Evolutionary conservation across 2,329 filamentous ascomycete species (phyloP).

Genomic region (Neurospora sp.): DNA sequence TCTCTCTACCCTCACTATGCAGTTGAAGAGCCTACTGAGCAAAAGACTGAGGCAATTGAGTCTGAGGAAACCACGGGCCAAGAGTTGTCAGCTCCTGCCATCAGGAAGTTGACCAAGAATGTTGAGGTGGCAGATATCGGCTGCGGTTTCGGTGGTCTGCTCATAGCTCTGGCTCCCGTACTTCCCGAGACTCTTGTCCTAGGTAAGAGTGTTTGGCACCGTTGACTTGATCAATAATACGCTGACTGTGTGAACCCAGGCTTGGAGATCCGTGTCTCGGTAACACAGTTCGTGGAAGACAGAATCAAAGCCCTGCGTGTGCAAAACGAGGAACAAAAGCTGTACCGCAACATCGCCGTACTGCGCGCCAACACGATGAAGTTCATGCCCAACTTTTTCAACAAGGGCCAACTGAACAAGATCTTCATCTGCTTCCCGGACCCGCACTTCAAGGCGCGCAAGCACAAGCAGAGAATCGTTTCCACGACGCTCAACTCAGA

Average conservation of each 20-base stretch:
- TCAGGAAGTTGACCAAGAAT: slow-evolving; percentile 46
- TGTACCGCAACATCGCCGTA: slow-evolving; percentile 81
- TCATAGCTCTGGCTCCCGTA: slow-evolving; percentile 73
- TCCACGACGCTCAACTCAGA: slow-evolving; percentile 81
- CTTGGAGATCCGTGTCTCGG: slow-evolving; percentile 85
- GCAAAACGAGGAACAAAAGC: slow-evolving; percentile 42
- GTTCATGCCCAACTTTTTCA: slow-evolving; percentile 97
- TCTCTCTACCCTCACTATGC: slow-evolving; percentile 70
- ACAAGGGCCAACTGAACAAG: slow-evolving; percentile 67
- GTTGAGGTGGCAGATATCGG: slow-evolving; percentile 95
- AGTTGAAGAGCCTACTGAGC: slow-evolving; percentile 20
- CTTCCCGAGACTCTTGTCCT: slow-evolving; percentile 77
- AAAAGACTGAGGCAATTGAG: slow-evolving; percentile 17
- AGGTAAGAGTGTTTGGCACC: slow-evolving; percentile 39
- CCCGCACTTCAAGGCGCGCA: slow-evolving; percentile 93
- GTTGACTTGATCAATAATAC: slow-evolving; percentile 8
- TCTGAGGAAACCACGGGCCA: background rate
- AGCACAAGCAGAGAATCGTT: slow-evolving; percentile 95
- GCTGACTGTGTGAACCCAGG: slow-evolving; percentile 36
- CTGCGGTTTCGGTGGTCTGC: slow-evolving; percentile 87
- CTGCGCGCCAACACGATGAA: slow-evolving; percentile 97
- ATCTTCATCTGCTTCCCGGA: slow-evolving; percentile 98
- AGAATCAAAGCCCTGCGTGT: slow-evolving; percentile 72
- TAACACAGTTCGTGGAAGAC: slow-evolving; percentile 83
- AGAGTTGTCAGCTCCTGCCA: slow-evolving; percentile 3